Percentiles rank a stretch among this genome's conserved stretches.
phyloP scores from a whole-genome alignment of 768 basidiomycete genomes.

The Pleurotus giganteus region DNA sequence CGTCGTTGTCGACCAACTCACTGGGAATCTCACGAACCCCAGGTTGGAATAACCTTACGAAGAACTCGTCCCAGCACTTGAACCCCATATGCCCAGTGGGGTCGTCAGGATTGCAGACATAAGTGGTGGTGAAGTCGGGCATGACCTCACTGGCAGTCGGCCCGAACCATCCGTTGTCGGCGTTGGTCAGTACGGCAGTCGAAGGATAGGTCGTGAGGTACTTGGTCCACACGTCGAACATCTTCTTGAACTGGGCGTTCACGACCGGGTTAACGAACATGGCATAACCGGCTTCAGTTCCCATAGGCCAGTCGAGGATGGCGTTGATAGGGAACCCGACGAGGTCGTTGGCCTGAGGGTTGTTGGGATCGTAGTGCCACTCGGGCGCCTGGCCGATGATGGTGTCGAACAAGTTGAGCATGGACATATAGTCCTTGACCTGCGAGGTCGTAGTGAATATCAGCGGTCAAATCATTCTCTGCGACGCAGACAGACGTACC shows the following conservation, averaged over 20 bases:
- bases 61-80: slow-evolving; percentile 55
- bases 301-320: slow-evolving; percentile 40
- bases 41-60: slow-evolving; percentile 40
- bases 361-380: slow-evolving; percentile 19
- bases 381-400: slow-evolving; percentile 40
- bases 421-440: slow-evolving; percentile 39
- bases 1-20: slow-evolving; percentile 18
- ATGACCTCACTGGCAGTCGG: slow-evolving; percentile 10
- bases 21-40: slow-evolving; percentile 36
- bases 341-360: slow-evolving; percentile 28
- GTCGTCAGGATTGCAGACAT: slow-evolving; percentile 35
- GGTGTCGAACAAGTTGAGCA: slow-evolving; percentile 39
- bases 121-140: slow-evolving; percentile 34
- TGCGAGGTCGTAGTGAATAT: slow-evolving; percentile 6
- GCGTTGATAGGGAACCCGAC: slow-evolving; percentile 49
- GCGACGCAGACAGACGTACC: not conserved
- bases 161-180: slow-evolving; percentile 47
- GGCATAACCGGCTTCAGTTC: slow-evolving; percentile 26
- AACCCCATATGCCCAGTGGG: slow-evolving; percentile 39
- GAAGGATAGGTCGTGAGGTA: slow-evolving; percentile 47
- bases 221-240: slow-evolving; percentile 48
- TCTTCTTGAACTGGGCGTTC: slow-evolving; percentile 43
- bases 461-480: not conserved
- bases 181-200: slow-evolving; percentile 34
- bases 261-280: slow-evolving; percentile 40